Conservation (phyloP, 257 asterid genomes). For the Jasminum sambac region DNA sequence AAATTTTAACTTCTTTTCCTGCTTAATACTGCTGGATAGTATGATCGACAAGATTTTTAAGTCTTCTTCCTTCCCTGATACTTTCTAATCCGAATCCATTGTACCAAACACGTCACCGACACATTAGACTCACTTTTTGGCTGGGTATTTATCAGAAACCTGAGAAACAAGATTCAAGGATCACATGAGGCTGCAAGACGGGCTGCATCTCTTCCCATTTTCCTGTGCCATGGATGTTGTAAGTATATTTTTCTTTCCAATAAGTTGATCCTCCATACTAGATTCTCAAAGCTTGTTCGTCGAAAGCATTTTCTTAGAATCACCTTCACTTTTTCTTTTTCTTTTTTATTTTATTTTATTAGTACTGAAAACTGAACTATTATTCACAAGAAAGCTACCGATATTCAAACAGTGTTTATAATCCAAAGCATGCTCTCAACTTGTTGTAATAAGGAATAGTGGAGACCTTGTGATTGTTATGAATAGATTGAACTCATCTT, state of each 20-base stretch:
- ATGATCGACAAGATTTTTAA: background rate
- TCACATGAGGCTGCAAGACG: constrained; percentile 82
- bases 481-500: constrained; percentile 16
- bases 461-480: background rate
- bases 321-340: too few species aligned
- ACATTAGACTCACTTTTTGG: background rate
- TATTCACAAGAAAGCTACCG: background rate
- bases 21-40: background rate
- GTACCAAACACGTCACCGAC: background rate
- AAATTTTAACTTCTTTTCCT: background rate
- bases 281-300: background rate
- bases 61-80: background rate
- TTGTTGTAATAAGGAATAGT: background rate
- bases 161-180: constrained; percentile 77
- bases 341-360: too few species aligned
- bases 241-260: constrained; percentile 29
- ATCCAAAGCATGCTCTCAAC: background rate
- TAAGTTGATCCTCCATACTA: background rate
- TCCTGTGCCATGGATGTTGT: constrained; percentile 89
- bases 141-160: constrained; percentile 45
- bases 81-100: background rate
- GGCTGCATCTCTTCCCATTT: constrained; percentile 88
- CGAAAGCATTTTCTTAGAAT: too few species aligned
- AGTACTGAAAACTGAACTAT: background rate
- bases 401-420: too few species aligned